Evolutionary conservation across 148 eudicot genomes (phyloP).

Genomic region (Rhododendron henanense): DNA sequence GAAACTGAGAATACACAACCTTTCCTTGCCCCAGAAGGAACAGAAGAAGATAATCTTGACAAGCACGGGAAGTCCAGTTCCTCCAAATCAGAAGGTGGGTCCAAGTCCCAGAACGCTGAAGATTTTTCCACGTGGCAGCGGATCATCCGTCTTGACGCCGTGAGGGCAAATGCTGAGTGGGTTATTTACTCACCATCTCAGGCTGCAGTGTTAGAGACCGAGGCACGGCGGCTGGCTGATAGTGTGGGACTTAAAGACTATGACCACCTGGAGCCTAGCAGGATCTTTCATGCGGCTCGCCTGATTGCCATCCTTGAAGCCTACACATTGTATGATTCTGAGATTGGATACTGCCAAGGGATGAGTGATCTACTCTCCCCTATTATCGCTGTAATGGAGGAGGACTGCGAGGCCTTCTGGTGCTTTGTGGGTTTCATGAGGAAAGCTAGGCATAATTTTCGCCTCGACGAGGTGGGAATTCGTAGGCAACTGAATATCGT

Average conservation of each 20-base stretch:
- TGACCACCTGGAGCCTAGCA: constrained; percentile 35
- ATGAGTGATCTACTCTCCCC: constrained; percentile 47
- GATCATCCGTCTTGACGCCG: constrained; percentile 41
- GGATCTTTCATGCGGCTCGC: constrained; percentile 41
- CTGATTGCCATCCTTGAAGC: constrained; percentile 40
- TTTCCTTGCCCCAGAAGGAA: constrained; percentile 14
- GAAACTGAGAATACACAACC: constrained; percentile 24
- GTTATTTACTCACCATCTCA: constrained; percentile 32
- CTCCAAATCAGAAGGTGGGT: constrained; percentile 3
- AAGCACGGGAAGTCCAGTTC: constrained; percentile 12
- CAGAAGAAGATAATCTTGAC: constrained; percentile 6
- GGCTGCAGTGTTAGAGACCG: constrained; percentile 24
- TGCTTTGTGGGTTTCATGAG: constrained; percentile 42
- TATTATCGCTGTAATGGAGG: constrained; percentile 29
- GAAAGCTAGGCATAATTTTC: constrained; percentile 39
- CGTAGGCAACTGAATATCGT: constrained; percentile 31
- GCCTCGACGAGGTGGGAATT: constrained; percentile 40
- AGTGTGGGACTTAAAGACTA: constrained; percentile 34
- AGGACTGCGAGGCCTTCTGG: constrained; percentile 37
- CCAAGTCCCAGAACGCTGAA: constrained; percentile 15
- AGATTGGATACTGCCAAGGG: constrained; percentile 44
- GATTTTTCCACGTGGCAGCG: constrained; percentile 40
- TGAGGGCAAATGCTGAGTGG: constrained; percentile 39
- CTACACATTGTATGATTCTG: constrained; percentile 33
- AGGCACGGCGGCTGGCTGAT: constrained; percentile 30